Percentiles rank a stretch among this genome's conserved stretches.
These are phyloP conservation scores for Malania oleifera DNA, from an alignment of 164 flowering plant genomes.

Conservation along the genomic window DNA sequence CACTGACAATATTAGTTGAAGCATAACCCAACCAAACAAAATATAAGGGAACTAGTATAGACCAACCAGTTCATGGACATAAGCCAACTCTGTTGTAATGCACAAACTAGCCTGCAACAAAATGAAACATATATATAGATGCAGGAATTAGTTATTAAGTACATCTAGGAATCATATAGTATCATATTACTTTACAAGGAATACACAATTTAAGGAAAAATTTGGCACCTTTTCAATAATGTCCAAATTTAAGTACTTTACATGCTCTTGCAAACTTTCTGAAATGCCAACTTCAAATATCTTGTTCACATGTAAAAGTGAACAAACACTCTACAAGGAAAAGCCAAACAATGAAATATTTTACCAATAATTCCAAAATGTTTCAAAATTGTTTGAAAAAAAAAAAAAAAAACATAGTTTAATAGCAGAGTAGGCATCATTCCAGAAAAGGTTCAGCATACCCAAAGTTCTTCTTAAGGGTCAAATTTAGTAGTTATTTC, in stretches of 20 bases:
- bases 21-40: not conserved
- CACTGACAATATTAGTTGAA: no score
- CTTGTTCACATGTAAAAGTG: conserved; percentile 76
- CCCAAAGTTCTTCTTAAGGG: not conserved
- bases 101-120: conserved; percentile 58
- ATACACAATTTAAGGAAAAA: not conserved
- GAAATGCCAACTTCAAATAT: conserved; percentile 89
- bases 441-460: not conserved
- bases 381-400: not conserved
- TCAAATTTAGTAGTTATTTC: not conserved
- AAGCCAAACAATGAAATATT: not conserved
- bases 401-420: not conserved
- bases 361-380: not conserved
- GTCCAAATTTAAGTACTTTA: conserved; percentile 43
- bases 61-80: conserved; percentile 91
- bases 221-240: conserved; percentile 66
- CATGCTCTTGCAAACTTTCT: conserved; percentile 57
- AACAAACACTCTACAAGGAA: conserved; percentile 58
- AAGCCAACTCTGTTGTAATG: conserved; percentile 76
- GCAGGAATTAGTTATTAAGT: not conserved
- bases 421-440: not conserved
- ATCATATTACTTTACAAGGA: not conserved
- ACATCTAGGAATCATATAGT: not conserved
- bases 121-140: conserved; percentile 1
- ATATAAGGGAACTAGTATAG: not conserved